A percentile compares a stretch with the other conserved stretches of the same genome.
These are phyloP conservation scores for Hyphodiscus sp. DNA, from an alignment of 2,329 filamentous ascomycete species.

Conservation along the genomic window DNA sequence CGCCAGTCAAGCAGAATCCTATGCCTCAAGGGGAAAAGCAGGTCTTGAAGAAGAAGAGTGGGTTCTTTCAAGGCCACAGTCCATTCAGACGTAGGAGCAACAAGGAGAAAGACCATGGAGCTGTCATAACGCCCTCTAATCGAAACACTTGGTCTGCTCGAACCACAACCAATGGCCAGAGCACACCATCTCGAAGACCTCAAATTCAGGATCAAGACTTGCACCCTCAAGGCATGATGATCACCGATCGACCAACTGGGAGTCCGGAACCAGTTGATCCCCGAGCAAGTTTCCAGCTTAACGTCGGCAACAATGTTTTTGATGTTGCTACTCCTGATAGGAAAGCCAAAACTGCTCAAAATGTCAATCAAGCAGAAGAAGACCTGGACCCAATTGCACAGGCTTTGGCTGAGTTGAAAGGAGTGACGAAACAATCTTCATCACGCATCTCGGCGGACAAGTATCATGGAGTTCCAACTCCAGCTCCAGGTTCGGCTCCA, in stretches of 20 bases:
- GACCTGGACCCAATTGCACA: constrained; percentile 84
- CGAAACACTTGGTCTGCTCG: constrained; percentile 53
- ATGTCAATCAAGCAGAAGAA: constrained; percentile 42
- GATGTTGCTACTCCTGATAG: constrained; percentile 77
- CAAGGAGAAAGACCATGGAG: constrained; percentile 57
- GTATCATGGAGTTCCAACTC: constrained; percentile 88
- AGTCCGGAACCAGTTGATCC: constrained; percentile 88
- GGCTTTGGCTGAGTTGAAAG: constrained; percentile 88
- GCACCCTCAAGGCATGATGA: constrained; percentile 21
- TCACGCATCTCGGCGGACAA: constrained; percentile 89
- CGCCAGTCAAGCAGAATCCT: constrained; percentile 58
- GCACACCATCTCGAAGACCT: constrained; percentile 28
- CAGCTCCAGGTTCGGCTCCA: constrained; percentile 49
- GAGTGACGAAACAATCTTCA: constrained; percentile 72
- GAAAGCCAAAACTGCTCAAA: constrained; percentile 38
- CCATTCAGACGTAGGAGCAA: constrained; percentile 92
- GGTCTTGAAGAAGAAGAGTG: constrained; percentile 63
- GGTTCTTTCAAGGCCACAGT: constrained; percentile 89
- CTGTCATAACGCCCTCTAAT: constrained; percentile 32
- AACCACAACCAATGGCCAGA: constrained; percentile 19
- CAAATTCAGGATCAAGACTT: constrained; percentile 36
- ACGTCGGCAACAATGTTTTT: constrained; percentile 94
- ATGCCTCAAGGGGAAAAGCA: constrained; percentile 50
- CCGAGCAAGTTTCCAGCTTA: constrained; percentile 85
- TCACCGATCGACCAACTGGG: constrained; percentile 39